Evolutionary conservation across 2,329 filamentous ascomycete species (phyloP), one percentile per base, ranked within the genome.

Genomic region (Leptographium lundbergii): DNA sequence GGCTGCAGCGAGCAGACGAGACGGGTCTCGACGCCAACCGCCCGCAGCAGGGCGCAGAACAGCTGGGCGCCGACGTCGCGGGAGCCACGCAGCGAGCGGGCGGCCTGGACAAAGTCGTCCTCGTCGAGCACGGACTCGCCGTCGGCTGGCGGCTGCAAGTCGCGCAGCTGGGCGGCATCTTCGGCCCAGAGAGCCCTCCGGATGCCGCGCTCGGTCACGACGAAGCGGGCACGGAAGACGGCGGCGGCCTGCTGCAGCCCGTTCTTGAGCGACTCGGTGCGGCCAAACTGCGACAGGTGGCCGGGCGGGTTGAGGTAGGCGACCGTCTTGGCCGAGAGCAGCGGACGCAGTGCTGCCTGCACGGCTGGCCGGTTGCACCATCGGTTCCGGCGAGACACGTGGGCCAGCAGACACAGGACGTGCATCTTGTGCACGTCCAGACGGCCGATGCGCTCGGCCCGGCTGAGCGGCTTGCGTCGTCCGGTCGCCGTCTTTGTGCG

Each of bases 1-100:
- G 86, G 83, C 65, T 99, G 94, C 4, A 99, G 74, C 5, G 94
- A 99, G 70, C 91, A 96, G 0, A 97, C 88, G 5, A 99, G 77
- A 14, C 94, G 81, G 6, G 89, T 79, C 63, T 90, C 84, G 7
- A 97, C 83, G 3, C 89, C 91, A n/a, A 81, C 83, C n/a, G 84
- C 82, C 22, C 94, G 85, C 4, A 99, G 77, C 36, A 97, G 72
- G 3, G 91, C 88, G 69, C 94, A 97, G 67, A 95, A 96, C 0
- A 99, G 71, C 69, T 97, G 91, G 1, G 90, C 88, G 0, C 91
- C 94, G 11, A 95, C 78, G 69, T 99, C 94, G 63, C 91, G 83
- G 10, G 92, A 97, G 0, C 92, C 95, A 63, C 84, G 76, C 22
- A 95, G 71, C 6, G 74, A 81, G 61, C 75, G 79, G 0, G 91